Evolutionary conservation across 2,329 filamentous ascomycete genomes (phyloP).

Genomic region (Cladobotryum protrusum): DNA sequence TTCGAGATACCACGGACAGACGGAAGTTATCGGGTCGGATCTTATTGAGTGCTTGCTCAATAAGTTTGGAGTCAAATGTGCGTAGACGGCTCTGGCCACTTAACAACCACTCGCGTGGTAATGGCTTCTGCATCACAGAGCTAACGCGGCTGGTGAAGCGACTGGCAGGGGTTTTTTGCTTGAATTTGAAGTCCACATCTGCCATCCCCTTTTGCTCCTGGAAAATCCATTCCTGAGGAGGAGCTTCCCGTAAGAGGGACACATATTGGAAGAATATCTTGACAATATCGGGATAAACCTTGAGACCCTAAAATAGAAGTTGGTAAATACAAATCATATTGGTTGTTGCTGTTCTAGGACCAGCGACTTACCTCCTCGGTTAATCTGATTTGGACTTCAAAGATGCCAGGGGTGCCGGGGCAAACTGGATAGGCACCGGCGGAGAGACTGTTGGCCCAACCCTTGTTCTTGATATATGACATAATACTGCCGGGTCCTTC

Average conservation of each 20-base stretch:
- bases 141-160: conserved; percentile 82
- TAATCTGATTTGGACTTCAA: conserved; percentile 70
- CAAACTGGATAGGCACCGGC: conserved; percentile 72
- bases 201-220: conserved; percentile 85
- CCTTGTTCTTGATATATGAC: conserved; percentile 81
- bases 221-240: conserved; percentile 88
- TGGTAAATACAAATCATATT: neutral
- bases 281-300: conserved; percentile 73
- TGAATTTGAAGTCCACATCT: conserved; percentile 92
- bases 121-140: conserved; percentile 83
- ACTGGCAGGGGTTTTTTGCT: conserved; percentile 84
- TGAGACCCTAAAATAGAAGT: conserved; percentile 50
- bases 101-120: conserved; percentile 80
- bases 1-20: conserved; percentile 74
- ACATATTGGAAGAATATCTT: conserved; percentile 90
- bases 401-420: conserved; percentile 69
- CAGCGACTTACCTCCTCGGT: conserved; percentile 63
- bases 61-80: conserved; percentile 72
- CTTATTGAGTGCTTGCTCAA: conserved; percentile 65
- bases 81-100: conserved; percentile 72
- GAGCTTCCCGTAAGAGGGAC: conserved; percentile 70
- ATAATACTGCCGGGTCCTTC: conserved; percentile 90
- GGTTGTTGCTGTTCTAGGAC: neutral
- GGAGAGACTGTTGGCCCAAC: conserved; percentile 79
- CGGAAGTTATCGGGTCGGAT: conserved; percentile 86